Evolutionary conservation across 768 basidiomycete species (phyloP).

Genomic region (Lactifluus rugatus): DNA sequence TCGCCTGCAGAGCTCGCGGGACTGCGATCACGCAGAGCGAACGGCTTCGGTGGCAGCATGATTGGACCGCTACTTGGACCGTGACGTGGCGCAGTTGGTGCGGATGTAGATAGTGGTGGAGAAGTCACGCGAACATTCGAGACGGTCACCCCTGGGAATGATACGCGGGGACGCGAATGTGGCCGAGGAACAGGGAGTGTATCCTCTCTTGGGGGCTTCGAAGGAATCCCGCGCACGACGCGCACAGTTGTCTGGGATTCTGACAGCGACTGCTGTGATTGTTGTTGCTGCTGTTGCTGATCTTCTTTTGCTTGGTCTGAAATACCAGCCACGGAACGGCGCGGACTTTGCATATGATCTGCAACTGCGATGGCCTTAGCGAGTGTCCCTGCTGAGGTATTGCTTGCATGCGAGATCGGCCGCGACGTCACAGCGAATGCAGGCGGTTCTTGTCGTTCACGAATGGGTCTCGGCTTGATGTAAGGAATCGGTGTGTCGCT

Average conservation of each 20-base stretch:
- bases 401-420: conserved; percentile 23
- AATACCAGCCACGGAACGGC: not conserved
- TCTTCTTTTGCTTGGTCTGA: not conserved
- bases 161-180: not conserved
- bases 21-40: conserved; percentile 49
- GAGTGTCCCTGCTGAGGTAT: conserved; percentile 1
- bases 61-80: not conserved
- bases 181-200: conserved; percentile 5
- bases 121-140: conserved; percentile 12
- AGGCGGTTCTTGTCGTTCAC: conserved; percentile 26
- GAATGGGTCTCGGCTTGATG: conserved; percentile 27
- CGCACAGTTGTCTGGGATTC: conserved; percentile 9
- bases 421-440: conserved; percentile 31
- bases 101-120: not conserved
- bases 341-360: not conserved
- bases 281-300: not conserved
- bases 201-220: conserved; percentile 2
- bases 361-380: not conserved
- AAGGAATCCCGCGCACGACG: not conserved
- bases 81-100: not conserved
- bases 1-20: conserved; percentile 81
- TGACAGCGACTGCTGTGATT: not conserved
- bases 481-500: conserved; percentile 20
- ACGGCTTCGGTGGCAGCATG: conserved; percentile 38
- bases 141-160: not conserved